Conservation (phyloP, 164 flowering plant species). For the Tetracentron sinense region DNA sequence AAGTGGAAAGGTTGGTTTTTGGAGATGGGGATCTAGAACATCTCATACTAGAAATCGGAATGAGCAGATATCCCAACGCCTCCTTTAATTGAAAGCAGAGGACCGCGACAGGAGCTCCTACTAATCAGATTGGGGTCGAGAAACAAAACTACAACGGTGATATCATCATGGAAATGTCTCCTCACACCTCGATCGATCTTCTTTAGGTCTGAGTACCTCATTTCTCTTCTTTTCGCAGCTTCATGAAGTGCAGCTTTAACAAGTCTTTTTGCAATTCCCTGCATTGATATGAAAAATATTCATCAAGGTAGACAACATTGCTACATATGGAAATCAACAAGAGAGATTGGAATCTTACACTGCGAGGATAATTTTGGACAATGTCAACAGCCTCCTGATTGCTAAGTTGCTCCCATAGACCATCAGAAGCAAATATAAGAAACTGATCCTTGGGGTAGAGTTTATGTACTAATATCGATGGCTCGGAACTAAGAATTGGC, state of each 20-base stretch:
- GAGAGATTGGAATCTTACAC: slow-evolving; percentile 42
- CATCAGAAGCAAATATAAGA: slow-evolving; percentile 90
- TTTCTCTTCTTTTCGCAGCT: slow-evolving; percentile 86
- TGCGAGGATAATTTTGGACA: slow-evolving; percentile 58
- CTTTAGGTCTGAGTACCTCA: slow-evolving; percentile 85
- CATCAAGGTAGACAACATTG: neutral
- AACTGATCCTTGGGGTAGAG: slow-evolving; percentile 64
- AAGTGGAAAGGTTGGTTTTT: neutral
- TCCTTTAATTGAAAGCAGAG: slow-evolving; percentile 53
- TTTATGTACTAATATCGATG: slow-evolving; percentile 58
- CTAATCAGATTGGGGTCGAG: slow-evolving; percentile 52
- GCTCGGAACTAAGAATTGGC: slow-evolving; percentile 81
- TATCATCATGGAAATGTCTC: slow-evolving; percentile 92
- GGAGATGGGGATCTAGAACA: too few species aligned
- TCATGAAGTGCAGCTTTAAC: slow-evolving; percentile 64
- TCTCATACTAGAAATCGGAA: slow-evolving; percentile 9
- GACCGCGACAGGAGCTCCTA: slow-evolving; percentile 37
- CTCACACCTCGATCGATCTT: slow-evolving; percentile 80
- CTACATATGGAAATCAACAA: neutral
- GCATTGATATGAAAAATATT: slow-evolving; percentile 18
- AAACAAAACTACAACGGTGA: slow-evolving; percentile 74
- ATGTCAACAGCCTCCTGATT: slow-evolving; percentile 89
- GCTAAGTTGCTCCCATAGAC: slow-evolving; percentile 92
- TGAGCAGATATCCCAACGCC: slow-evolving; percentile 29
- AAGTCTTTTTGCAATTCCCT: slow-evolving; percentile 83